Conservation (phyloP, 139 green algal species). For the Trebouxia sp. region DNA sequence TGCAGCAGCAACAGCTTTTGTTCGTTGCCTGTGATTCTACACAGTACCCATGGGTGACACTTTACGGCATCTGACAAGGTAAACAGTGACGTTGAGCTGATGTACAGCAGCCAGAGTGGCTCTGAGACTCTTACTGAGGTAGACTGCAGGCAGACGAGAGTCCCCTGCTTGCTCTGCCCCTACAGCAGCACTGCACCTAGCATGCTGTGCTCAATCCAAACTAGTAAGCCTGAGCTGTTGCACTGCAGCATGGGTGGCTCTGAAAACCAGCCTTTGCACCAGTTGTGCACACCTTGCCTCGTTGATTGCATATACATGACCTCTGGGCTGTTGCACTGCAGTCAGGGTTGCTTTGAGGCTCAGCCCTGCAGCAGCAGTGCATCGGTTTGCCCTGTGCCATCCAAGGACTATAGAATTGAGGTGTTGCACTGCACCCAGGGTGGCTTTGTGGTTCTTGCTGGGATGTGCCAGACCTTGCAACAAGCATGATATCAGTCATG, state of each 20-base stretch:
- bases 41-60: neutral
- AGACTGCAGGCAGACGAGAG: slow-evolving; percentile 3
- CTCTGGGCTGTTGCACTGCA: neutral
- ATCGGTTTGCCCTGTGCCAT: no score
- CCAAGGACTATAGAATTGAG: no score
- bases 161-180: neutral
- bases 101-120: neutral
- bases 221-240: neutral
- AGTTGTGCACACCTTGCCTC: neutral
- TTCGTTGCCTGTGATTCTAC: no score
- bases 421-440: no score
- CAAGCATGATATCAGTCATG: no score
- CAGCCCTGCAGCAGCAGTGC: no score
- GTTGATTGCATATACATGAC: neutral
- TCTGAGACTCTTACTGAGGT: neutral
- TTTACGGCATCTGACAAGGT: neutral
- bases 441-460: no score
- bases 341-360: neutral
- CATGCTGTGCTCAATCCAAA: no score
- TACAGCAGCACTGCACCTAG: neutral
- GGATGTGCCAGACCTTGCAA: no score
- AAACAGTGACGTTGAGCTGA: neutral
- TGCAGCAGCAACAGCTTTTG: neutral
- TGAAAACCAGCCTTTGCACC: neutral
- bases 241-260: neutral